These are phyloP conservation scores for Plectosphaerella plurivora DNA, from an alignment of 2,329 filamentous ascomycete genomes.

Conservation along the genomic window DNA sequence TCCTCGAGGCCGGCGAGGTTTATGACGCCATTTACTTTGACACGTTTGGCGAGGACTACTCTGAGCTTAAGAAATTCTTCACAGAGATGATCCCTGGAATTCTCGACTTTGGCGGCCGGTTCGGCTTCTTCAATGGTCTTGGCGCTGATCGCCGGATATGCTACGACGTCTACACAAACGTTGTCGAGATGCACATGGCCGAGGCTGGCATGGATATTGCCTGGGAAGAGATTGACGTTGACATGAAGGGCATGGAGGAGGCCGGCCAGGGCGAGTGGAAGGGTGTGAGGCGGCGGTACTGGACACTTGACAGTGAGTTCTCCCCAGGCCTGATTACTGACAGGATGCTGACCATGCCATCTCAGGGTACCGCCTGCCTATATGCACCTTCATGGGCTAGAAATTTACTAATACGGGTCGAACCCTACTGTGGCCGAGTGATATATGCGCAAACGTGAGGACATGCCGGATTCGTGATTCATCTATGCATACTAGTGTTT, in stretches of 20 bases:
- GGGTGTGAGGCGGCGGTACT: slow-evolving; percentile 83
- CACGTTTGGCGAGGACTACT: slow-evolving; percentile 93
- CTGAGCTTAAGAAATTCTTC: slow-evolving; percentile 81
- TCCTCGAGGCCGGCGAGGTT: slow-evolving; percentile 63
- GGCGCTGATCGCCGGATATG: slow-evolving; percentile 89
- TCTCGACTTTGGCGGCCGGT: slow-evolving; percentile 66
- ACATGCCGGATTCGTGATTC: too few relatives aligned
- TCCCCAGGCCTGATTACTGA: not conserved
- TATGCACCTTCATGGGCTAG: slow-evolving; percentile 69
- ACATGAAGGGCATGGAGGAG: slow-evolving; percentile 59
- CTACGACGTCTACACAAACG: slow-evolving; percentile 93
- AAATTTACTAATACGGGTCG: not conserved
- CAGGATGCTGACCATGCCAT: not conserved
- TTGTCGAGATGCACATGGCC: slow-evolving; percentile 84
- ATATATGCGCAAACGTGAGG: too few relatives aligned
- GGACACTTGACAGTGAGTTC: slow-evolving; percentile 69
- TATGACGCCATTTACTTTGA: slow-evolving; percentile 96
- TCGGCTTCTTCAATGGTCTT: slow-evolving; percentile 87
- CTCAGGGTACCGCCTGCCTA: slow-evolving; percentile 66
- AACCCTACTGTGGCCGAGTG: too few relatives aligned
- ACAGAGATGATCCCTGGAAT: slow-evolving; percentile 79
- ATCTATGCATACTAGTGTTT: not conserved
- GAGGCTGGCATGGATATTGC: slow-evolving; percentile 88
- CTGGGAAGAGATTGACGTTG: slow-evolving; percentile 75
- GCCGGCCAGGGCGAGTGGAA: slow-evolving; percentile 76